A percentile compares a stretch with the other conserved stretches of the same genome.
Conservation (phyloP, 805 yeast species). For the Cyberlindnera bimundalis region DNA sequence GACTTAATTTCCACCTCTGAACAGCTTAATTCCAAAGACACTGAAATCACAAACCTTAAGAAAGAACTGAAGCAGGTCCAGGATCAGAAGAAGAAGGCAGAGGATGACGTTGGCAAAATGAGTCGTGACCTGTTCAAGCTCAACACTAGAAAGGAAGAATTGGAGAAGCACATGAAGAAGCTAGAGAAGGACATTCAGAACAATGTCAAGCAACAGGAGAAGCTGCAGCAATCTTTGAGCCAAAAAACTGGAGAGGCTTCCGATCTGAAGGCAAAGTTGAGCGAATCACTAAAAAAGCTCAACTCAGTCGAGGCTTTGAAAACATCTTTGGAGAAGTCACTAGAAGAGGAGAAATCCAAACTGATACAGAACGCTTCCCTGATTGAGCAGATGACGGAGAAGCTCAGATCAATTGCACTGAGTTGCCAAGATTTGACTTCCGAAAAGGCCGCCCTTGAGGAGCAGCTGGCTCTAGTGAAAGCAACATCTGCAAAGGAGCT, state of each 20-base stretch:
- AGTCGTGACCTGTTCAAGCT: constrained; percentile 73
- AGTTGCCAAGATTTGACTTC: constrained; percentile 28
- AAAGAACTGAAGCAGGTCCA: constrained; percentile 27
- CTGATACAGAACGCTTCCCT: constrained; percentile 32
- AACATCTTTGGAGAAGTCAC: constrained; percentile 21
- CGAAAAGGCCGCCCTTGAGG: constrained; percentile 24
- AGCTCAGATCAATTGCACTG: constrained; percentile 41
- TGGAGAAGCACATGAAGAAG: constrained; percentile 41
- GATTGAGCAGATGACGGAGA: constrained; percentile 42
- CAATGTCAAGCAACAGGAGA: constrained; percentile 24
- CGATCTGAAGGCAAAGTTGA: constrained; percentile 14
- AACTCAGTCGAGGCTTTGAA: constrained; percentile 7
- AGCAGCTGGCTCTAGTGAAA: constrained; percentile 12
- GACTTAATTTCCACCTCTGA: constrained; percentile 20
- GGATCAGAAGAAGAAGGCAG: constrained; percentile 58
- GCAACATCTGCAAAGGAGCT: constrained; percentile 17
- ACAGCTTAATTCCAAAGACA: constrained; percentile 18
- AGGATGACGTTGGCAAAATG: constrained; percentile 88
- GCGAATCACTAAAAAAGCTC: background rate
- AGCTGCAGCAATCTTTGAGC: constrained; percentile 17
- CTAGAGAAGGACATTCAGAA: constrained; percentile 31
- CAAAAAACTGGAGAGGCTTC: constrained; percentile 17
- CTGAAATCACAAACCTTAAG: constrained; percentile 26
- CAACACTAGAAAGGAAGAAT: constrained; percentile 52
- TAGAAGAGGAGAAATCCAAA: constrained; percentile 25